These are phyloP conservation scores for Penicillium coffeae DNA, from an alignment of 495 filamentous ascomycete genomes.

Conservation along the genomic window DNA sequence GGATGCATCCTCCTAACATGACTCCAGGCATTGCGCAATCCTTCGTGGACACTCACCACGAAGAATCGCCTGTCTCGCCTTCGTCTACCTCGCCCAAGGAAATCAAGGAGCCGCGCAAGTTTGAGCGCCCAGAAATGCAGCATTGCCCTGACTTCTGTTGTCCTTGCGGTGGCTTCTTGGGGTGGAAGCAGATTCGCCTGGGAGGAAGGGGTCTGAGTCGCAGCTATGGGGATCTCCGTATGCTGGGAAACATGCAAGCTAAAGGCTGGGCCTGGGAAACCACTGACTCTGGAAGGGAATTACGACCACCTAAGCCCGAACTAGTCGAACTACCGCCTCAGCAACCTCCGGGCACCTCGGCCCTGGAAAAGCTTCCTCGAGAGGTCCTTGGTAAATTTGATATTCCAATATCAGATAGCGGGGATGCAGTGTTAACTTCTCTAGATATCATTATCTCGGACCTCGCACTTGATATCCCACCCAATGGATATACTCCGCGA, in stretches of 20 bases:
- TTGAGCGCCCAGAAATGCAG: slow-evolving; percentile 31
- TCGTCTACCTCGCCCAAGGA: slow-evolving; percentile 41
- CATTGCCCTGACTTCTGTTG: slow-evolving; percentile 60
- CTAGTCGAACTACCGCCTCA: slow-evolving; percentile 19
- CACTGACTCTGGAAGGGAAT: slow-evolving; percentile 19
- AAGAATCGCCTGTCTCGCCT: slow-evolving; percentile 5
- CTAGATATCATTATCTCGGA: slow-evolving; percentile 73
- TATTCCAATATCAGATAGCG: not conserved
- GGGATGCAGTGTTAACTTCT: slow-evolving; percentile 11
- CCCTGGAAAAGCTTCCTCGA: slow-evolving; percentile 64
- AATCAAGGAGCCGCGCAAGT: slow-evolving; percentile 38
- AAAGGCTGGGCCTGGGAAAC: slow-evolving; percentile 56
- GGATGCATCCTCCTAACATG: slow-evolving; percentile 5
- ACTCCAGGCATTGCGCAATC: slow-evolving; percentile 60
- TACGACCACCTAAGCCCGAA: slow-evolving; percentile 24
- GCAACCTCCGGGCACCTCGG: slow-evolving; percentile 29
- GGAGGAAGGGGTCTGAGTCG: slow-evolving; percentile 64
- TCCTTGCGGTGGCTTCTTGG: slow-evolving; percentile 65
- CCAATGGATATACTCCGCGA: slow-evolving; percentile 71
- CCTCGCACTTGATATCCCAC: slow-evolving; percentile 70
- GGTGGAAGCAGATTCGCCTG: slow-evolving; percentile 68
- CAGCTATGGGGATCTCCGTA: slow-evolving; percentile 67
- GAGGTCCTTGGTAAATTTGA: slow-evolving; percentile 76
- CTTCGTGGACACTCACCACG: slow-evolving; percentile 64
- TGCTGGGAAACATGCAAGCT: slow-evolving; percentile 43